These are phyloP conservation scores for Flueggea neowawraea DNA, from an alignment of 441 rosid genomes.

Conservation along the genomic window DNA sequence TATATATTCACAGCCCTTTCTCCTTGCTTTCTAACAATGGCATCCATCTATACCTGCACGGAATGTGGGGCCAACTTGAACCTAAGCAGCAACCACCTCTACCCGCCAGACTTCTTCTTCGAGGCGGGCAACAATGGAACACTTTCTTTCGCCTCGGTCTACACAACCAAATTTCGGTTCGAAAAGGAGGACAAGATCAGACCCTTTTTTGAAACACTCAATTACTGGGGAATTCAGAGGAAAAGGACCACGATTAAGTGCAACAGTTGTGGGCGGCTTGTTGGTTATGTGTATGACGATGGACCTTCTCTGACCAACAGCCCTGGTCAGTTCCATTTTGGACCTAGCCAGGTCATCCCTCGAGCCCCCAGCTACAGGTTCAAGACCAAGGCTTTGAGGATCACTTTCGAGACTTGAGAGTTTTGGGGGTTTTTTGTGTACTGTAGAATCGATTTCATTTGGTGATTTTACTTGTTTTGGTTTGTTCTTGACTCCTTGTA, in stretches of 20 bases:
- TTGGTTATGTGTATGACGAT: slow-evolving; percentile 84
- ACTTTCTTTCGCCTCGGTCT: slow-evolving; percentile 65
- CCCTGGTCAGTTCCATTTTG: slow-evolving; percentile 74
- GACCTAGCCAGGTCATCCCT: slow-evolving; percentile 89
- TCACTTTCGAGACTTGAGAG: slow-evolving; percentile 21
- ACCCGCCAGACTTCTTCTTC: slow-evolving; percentile 78
- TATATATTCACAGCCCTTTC: too few species aligned
- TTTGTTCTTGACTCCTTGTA: not conserved
- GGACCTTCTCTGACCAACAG: slow-evolving; percentile 76
- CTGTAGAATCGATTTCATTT: not conserved
- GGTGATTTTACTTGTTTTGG: not conserved
- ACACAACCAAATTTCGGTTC: slow-evolving; percentile 64
- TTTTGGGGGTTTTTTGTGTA: not conserved
- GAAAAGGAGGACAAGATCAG: slow-evolving; percentile 80
- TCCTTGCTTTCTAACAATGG: slow-evolving; percentile 27
- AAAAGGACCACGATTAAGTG: slow-evolving; percentile 75
- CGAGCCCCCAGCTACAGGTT: slow-evolving; percentile 78
- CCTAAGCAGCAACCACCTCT: slow-evolving; percentile 49
- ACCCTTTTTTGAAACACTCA: slow-evolving; percentile 79
- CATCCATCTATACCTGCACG: slow-evolving; percentile 61
- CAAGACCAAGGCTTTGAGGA: slow-evolving; percentile 64
- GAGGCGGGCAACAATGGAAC: slow-evolving; percentile 94
- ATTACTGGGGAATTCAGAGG: slow-evolving; percentile 92
- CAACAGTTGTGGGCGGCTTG: slow-evolving; percentile 47
- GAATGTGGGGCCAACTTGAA: slow-evolving; percentile 77